Percentiles rank a stretch among this genome's conserved stretches.
Evolutionary conservation across 2,329 filamentous ascomycete genomes (phyloP).

Genomic region (Mariannaea sp.): DNA sequence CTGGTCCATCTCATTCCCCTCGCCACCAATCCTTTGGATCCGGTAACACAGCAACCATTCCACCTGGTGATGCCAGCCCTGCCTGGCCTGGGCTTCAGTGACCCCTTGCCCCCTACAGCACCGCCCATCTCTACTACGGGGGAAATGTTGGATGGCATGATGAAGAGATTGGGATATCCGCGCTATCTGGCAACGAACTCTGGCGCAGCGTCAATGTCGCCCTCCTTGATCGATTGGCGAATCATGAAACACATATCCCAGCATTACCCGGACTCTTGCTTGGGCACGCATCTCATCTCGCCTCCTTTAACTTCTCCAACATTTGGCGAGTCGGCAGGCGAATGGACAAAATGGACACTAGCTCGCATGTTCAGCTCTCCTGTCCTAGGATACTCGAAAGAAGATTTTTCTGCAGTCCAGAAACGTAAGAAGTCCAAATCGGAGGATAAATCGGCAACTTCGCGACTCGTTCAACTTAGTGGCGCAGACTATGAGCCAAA

Average conservation of each 20-base stretch:
- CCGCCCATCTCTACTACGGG: slow-evolving; percentile 59
- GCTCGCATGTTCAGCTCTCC: slow-evolving; percentile 54
- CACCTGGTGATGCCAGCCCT: slow-evolving; percentile 70
- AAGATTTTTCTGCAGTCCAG: slow-evolving; percentile 54
- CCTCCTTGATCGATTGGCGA: slow-evolving; percentile 57
- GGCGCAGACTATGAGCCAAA: slow-evolving; percentile 52
- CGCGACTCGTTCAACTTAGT: slow-evolving; percentile 39
- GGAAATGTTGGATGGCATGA: slow-evolving; percentile 60
- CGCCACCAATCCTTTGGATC: slow-evolving; percentile 58
- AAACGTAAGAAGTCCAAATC: slow-evolving; percentile 26
- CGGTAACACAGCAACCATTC: slow-evolving; percentile 56
- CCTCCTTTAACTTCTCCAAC: slow-evolving; percentile 59
- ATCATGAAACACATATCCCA: slow-evolving; percentile 55
- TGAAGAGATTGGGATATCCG: slow-evolving; percentile 63
- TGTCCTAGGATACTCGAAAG: slow-evolving; percentile 60
- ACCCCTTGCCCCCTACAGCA: slow-evolving; percentile 57
- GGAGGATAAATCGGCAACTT: slow-evolving; percentile 16
- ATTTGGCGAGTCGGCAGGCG: slow-evolving; percentile 47
- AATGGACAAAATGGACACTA: slow-evolving; percentile 61
- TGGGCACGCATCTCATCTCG: slow-evolving; percentile 65
- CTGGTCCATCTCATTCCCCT: slow-evolving; percentile 59
- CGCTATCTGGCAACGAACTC: slow-evolving; percentile 62
- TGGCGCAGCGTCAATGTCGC: slow-evolving; percentile 51
- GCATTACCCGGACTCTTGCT: slow-evolving; percentile 54
- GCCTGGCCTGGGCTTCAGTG: slow-evolving; percentile 70